These are phyloP conservation scores for Trypanosoma avium DNA, from an alignment of 208 protist genomes.

Conservation along the genomic window DNA sequence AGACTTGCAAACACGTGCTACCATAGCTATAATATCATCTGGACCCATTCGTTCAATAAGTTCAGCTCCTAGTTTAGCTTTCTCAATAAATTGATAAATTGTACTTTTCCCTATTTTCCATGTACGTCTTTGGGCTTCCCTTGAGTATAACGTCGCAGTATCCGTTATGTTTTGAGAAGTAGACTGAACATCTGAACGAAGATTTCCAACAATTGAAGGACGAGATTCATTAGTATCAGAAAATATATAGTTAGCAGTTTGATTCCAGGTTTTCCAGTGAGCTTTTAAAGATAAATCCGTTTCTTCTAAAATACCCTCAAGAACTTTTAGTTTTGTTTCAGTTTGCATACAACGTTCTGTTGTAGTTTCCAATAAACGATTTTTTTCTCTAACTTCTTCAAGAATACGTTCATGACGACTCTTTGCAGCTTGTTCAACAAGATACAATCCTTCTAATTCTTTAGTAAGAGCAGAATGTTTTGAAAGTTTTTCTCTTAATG, in stretches of 20 bases:
- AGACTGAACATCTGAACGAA: conserved; percentile 31
- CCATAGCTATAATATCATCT: conserved; percentile 19
- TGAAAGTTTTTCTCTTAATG: conserved; percentile 57
- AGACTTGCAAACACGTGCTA: conserved; percentile 33
- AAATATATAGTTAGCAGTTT: conserved; percentile 56
- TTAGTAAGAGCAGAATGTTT: conserved; percentile 45
- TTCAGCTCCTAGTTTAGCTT: conserved; percentile 26
- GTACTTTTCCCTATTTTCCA: conserved; percentile 53
- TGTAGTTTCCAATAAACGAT: conserved; percentile 44
- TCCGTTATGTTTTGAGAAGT: conserved; percentile 84
- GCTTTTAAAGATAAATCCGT: conserved; percentile 51
- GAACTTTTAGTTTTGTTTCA: conserved; percentile 33
- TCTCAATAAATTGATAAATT: conserved; percentile 47
- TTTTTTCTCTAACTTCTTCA: conserved; percentile 76
- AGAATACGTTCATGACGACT: conserved; percentile 57
- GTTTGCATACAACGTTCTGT: conserved; percentile 45
- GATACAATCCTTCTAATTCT: conserved; percentile 70
- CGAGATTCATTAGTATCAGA: conserved; percentile 49
- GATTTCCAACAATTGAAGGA: conserved; percentile 29
- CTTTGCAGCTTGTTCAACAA: conserved; percentile 60
- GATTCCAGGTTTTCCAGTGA: conserved; percentile 76
- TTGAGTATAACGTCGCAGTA: conserved; percentile 47
- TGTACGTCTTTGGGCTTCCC: conserved; percentile 57
- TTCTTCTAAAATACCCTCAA: conserved; percentile 58
- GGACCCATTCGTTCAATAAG: conserved; percentile 2